Evolutionary conservation across 1,284 basidiomycete genomes (phyloP).

Genomic region (Omphalotus olearius): DNA sequence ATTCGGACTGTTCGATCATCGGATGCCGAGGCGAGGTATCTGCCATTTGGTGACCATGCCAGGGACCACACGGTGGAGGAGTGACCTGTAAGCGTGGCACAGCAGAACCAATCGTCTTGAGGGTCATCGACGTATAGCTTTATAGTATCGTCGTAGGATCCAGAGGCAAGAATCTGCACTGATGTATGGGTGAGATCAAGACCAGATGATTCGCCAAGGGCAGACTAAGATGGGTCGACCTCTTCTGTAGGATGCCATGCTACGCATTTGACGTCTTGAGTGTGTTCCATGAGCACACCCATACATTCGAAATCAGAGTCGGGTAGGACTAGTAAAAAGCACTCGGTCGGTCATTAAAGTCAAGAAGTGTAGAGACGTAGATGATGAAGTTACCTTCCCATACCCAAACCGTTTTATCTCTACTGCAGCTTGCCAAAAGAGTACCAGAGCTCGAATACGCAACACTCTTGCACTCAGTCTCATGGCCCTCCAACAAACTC

Average conservation of each 20-base stretch:
- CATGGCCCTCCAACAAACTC: slow-evolving; percentile 90
- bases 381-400: slow-evolving; percentile 76
- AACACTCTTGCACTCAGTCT: slow-evolving; percentile 96
- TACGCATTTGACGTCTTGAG: slow-evolving; percentile 94
- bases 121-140: slow-evolving; percentile 95
- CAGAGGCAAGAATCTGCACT: slow-evolving; percentile 87
- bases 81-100: slow-evolving; percentile 78
- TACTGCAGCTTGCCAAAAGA: slow-evolving; percentile 86
- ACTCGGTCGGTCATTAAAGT: neutral
- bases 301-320: slow-evolving; percentile 96
- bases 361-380: no score
- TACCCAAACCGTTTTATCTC: slow-evolving; percentile 98
- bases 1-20: slow-evolving; percentile 77
- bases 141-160: slow-evolving; percentile 96
- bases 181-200: slow-evolving; percentile 18
- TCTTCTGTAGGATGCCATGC: slow-evolving; percentile 96
- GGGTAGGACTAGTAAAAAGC: slow-evolving; percentile 60
- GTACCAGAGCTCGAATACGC: slow-evolving; percentile 81
- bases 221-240: slow-evolving; percentile 39
- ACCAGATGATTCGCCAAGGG: slow-evolving; percentile 8
- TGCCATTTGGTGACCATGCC: slow-evolving; percentile 77
- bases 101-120: slow-evolving; percentile 92
- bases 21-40: slow-evolving; percentile 79
- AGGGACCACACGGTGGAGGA: slow-evolving; percentile 91
- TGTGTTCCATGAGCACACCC: slow-evolving; percentile 95